phyloP scores from a whole-genome alignment of 768 basidiomycete genomes.

The Tremella yokohamensis region DNA sequence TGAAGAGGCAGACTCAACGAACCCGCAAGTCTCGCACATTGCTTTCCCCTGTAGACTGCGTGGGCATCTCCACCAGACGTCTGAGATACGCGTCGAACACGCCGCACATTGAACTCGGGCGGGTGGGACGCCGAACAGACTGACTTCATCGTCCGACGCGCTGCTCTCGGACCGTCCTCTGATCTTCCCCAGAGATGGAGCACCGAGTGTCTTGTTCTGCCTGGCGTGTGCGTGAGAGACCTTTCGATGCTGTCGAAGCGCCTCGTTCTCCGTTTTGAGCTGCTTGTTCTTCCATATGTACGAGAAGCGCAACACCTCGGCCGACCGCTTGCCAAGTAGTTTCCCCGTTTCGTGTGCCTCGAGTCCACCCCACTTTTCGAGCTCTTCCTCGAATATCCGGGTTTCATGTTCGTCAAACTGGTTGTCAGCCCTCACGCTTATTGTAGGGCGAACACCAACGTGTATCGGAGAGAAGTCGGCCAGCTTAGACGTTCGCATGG shows the following conservation, averaged over 20 bases:
- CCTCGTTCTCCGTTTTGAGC: conserved; percentile 41
- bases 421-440: not conserved
- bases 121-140: conserved; percentile 61
- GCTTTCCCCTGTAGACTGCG: conserved; percentile 73
- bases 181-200: conserved; percentile 37
- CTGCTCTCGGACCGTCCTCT: conserved; percentile 17
- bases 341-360: conserved; percentile 45
- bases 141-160: conserved; percentile 69
- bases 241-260: conserved; percentile 36
- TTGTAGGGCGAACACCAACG: conserved; percentile 15
- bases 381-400: conserved; percentile 35
- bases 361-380: conserved; percentile 41
- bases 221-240: conserved; percentile 32
- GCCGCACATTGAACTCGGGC: conserved; percentile 64
- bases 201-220: conserved; percentile 41
- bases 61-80: conserved; percentile 87
- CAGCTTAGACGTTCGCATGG: conserved; percentile 22
- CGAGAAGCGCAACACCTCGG: conserved; percentile 45
- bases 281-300: conserved; percentile 48
- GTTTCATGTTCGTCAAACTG: conserved; percentile 43
- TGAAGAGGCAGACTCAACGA: conserved; percentile 23
- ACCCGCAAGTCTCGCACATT: conserved; percentile 81
- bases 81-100: conserved; percentile 75
- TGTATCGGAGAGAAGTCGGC: conserved; percentile 35
- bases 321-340: conserved; percentile 25